phyloP scores from a whole-genome alignment of 1,284 basidiomycete species.

The Sanguinoderma infundibulare region DNA sequence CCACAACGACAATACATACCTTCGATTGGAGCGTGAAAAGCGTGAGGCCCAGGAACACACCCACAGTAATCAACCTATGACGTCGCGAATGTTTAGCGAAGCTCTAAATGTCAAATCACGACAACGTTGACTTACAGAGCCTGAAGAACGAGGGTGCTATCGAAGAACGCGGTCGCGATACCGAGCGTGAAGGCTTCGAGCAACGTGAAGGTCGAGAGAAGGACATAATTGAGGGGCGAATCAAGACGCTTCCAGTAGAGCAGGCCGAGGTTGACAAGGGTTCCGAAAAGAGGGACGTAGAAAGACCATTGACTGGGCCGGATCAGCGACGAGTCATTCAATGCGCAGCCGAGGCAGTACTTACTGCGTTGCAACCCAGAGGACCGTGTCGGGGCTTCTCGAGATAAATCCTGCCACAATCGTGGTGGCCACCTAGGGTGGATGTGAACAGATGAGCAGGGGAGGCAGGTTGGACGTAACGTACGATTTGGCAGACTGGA shows the following conservation, averaged over 20 bases:
- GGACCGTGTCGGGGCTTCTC: slow-evolving; percentile 55
- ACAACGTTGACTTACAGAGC: slow-evolving; percentile 62
- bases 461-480: slow-evolving; percentile 17
- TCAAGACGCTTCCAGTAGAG: slow-evolving; percentile 89
- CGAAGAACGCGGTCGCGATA: slow-evolving; percentile 76
- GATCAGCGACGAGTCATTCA: slow-evolving; percentile 17
- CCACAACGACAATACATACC: slow-evolving; percentile 40
- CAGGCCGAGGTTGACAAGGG: slow-evolving; percentile 74
- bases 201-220: slow-evolving; percentile 79
- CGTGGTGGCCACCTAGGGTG: slow-evolving; percentile 63
- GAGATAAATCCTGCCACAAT: slow-evolving; percentile 71
- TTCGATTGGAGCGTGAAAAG: slow-evolving; percentile 88
- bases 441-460: background rate
- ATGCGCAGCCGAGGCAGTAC: slow-evolving; percentile 23
- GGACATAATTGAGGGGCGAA: slow-evolving; percentile 80
- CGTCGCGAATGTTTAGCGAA: background rate
- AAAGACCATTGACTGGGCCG: slow-evolving; percentile 69
- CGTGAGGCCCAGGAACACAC: slow-evolving; percentile 87
- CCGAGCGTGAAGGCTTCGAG: slow-evolving; percentile 85
- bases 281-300: slow-evolving; percentile 76
- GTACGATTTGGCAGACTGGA: slow-evolving; percentile 75
- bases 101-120: background rate
- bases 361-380: slow-evolving; percentile 76
- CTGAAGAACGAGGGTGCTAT: slow-evolving; percentile 81
- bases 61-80: slow-evolving; percentile 77